Base-by-base conservation (phyloP, 2,329 filamentous ascomycete species). In the Berkeleyomyces rouxiae region DNA sequence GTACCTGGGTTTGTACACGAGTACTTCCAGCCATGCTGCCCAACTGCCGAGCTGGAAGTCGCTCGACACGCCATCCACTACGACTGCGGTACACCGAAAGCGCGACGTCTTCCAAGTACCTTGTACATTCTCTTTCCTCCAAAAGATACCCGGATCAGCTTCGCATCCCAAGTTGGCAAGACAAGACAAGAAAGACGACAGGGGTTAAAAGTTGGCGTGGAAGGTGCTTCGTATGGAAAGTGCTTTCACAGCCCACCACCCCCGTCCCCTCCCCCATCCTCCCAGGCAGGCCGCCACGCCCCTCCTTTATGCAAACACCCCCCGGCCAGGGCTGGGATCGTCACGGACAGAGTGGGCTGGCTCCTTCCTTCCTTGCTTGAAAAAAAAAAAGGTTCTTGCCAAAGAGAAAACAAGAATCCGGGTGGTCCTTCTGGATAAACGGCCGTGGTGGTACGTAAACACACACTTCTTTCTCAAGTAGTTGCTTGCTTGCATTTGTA, bases 11-110 rank as follows among this genome's bases (percentile, higher is more conserved):
- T 23, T 23, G 42, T 43, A 43, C 42, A 6, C 9, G 9, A 11
- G 42, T 13, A 7, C 9, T 11, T 43, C 6, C 9, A 43, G 10
- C n/a, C 42, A 43, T 36, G 23, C 31, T 53, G 49, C 16, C 9
- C 51, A 55, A 55, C 51, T 55, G 16, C 51, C 51, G 51, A 55
- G 51, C 51, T 55, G 51, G 31, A 55, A 55, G 51, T 55, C 51
- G 39, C 51, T 55, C 7, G 2, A 31, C 7, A 16, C 7, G 51
- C 51, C 51, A n/a, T 55, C 33, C 9, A 39, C 51, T 39, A n/a
- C 9, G 36, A 13, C 51, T n/a, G 13, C 5, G 31, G 51, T 55
- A 55, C 51, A 31, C 13, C 11, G 3, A 4, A 31, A 55, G 1
- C 51, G 39, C 11, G 3, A 55, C 33, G 51, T 16, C 7, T n/a